Evolutionary conservation across 2,329 filamentous ascomycete genomes (phyloP), one percentile per base, ranked within the genome.

Genomic region (Nemania serpens): DNA sequence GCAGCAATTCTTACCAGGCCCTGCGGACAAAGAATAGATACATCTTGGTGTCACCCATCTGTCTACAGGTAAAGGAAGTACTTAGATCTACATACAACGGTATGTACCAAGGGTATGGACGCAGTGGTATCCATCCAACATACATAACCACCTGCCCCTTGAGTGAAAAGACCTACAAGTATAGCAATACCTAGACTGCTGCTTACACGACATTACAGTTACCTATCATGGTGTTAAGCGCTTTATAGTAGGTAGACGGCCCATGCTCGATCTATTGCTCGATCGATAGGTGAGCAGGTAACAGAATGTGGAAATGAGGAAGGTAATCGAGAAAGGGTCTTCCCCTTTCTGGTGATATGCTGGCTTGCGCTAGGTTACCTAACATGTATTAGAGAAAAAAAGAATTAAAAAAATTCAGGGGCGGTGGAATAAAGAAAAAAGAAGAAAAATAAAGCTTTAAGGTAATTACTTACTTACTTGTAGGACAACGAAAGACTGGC

Each of bases 71-170:
- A n/a, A n/a, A n/a, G n/a, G n/a, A n/a, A n/a, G 39, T 42, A 42
- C 39, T 13, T 42, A 17, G 15, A 5, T 43, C 3, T 17, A 43
- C 41, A 2, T 17, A 15, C 15, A 10, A 10, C 15, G 15, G 3
- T 45, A 29, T 39, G 20, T 43, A 43, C 51, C n/a, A 15, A 9
- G 17, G 15, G 15, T 17, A 10, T 20, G 41, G 7, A 29, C 12
- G 11, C 25, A 18, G 43, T 50, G 17, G 42, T n/a, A 48, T 58
- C 48, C 18, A 33, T 54, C 17, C 17, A 34, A 37, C 50, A 45
- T 45, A 53, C 20, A 43, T 39, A 22, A 43, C 46, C 57, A 55
- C 34, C 51, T 60, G 52, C 50, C 37, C 47, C 37, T 55, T 50
- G 50, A 59, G 45, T 58, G 18, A 34, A 43, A 39, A n/a, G 15